Base-by-base conservation (phyloP, 2,329 filamentous ascomycete species). In the Endoconidiophora polonica region DNA sequence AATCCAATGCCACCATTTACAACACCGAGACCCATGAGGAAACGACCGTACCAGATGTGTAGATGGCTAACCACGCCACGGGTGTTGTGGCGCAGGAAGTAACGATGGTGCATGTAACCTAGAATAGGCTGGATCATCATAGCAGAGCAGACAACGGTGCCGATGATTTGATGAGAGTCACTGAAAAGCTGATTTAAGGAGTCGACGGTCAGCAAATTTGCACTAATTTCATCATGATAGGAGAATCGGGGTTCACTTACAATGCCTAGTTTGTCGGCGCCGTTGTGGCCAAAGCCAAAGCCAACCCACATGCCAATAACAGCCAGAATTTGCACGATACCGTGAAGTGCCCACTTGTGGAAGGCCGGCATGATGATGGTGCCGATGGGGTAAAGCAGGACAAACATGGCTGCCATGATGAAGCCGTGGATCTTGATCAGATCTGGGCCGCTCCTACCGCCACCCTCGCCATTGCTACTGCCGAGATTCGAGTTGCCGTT, bases 1-100 rank as follows among this genome's bases (percentile, higher is more conserved):
- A 83, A 63, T 3, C 79, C 79, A 3, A 82, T 61, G 0, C 77
- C 79, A 50, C 78, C 79, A 57, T 82, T 82, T 56, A 81, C 59
- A 42, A 81, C 66, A 23, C 75, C 78, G 2, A 81, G 59, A 16
- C 73, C 50, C 55, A 83, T 73, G 41, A 81, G 60, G 1, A 64
- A 57, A 16, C 78, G 70, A 10, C 79, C 79, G 57, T 71, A 77
- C 75, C 76, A 81, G 56, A 79, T 72, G 58, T 83, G 79, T 1
- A 65, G 58, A 55, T 79, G 62, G 55, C 74, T 77, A 54, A 79
- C 58, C 39, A 65, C 14, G 5, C 71, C 71, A 36, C 77, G 73
- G 23, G 57, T 42, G 48, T 68, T 62, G 49, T 70, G 60, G 58
- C 67, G 68, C 50, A 68, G 56, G 60, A 67, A 81, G 58, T 74